phyloP scores from a whole-genome alignment of 805 yeast species.

The Kodamaea nitidulidarum region DNA sequence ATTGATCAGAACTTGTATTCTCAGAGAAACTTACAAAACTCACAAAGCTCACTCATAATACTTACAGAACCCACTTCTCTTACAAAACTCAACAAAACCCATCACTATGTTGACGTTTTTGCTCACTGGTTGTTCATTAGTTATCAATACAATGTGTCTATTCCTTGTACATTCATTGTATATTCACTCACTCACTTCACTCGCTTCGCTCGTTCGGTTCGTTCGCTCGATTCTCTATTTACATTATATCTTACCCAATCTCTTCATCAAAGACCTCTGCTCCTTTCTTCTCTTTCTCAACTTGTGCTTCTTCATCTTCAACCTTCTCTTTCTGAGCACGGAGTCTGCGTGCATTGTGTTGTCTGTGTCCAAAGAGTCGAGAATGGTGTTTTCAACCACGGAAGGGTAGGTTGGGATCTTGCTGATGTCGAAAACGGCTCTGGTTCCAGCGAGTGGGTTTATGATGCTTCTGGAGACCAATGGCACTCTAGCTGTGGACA shows the following conservation, averaged over 20 bases:
- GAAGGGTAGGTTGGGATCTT: background rate
- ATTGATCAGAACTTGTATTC: too few species aligned
- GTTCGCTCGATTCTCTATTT: background rate
- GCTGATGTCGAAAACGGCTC: conserved; percentile 1
- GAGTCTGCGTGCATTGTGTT: conserved; percentile 52
- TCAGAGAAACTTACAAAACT: too few species aligned
- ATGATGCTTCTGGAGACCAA: background rate
- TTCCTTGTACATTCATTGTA: too few species aligned
- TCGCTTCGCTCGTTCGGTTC: too few species aligned
- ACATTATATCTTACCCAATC: conserved; percentile 45
- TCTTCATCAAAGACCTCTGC: conserved; percentile 76
- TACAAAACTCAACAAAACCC: too few species aligned
- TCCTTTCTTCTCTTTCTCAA: conserved; percentile 94
- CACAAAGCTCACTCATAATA: too few species aligned
- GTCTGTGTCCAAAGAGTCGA: conserved; percentile 1
- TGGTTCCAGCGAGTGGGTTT: conserved; percentile 6
- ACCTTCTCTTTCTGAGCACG: conserved; percentile 78
- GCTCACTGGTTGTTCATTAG: too few species aligned
- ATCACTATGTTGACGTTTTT: too few species aligned
- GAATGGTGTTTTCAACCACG: background rate
- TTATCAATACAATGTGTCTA: too few species aligned
- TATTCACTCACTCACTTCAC: too few species aligned
- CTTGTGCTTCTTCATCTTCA: conserved; percentile 97
- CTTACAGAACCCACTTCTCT: too few species aligned
- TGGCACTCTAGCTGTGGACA: conserved; percentile 1